Conservation (phyloP, 73 alveolate genomes). For the Uronychia binucleata region DNA sequence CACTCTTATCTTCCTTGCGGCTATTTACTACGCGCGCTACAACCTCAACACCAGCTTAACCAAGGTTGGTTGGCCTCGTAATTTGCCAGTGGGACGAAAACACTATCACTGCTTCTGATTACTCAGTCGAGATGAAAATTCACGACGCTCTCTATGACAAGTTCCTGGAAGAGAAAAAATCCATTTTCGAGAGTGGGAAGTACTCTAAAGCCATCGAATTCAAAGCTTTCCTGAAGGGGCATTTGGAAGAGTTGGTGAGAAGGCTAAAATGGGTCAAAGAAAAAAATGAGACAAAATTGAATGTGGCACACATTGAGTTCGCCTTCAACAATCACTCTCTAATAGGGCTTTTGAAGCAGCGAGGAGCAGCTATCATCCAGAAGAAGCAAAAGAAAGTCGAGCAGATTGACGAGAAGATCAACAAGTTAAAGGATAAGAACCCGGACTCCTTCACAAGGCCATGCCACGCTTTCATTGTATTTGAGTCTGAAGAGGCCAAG, state of each 20-base stretch:
- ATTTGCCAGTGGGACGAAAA: not conserved
- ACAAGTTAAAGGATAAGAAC: constrained; percentile 5
- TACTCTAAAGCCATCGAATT: not conserved
- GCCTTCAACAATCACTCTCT: constrained; percentile 29
- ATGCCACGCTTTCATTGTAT: constrained; percentile 18
- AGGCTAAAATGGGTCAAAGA: constrained; percentile 8
- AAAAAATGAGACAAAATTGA: constrained; percentile 2
- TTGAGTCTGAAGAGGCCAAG: constrained; percentile 39
- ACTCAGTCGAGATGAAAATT: constrained; percentile 27
- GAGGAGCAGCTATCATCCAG: constrained; percentile 11
- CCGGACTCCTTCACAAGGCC: constrained; percentile 19
- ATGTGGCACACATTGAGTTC: constrained; percentile 4
- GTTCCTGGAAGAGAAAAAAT: constrained; percentile 3
- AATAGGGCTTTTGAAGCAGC: constrained; percentile 15
- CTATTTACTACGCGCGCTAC: too few relatives aligned
- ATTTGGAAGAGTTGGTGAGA: constrained; percentile 9
- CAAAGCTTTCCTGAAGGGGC: not conserved
- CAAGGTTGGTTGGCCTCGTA: too few relatives aligned
- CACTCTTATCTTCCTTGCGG: too few relatives aligned
- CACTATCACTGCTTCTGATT: constrained; percentile 25
- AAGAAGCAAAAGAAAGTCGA: constrained; percentile 3
- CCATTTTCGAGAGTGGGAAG: not conserved
- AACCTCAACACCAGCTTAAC: too few relatives aligned
- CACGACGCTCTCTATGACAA: constrained; percentile 14
- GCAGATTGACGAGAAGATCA: constrained; percentile 24